Evolutionary conservation across 2,329 filamentous ascomycete genomes (phyloP), one percentile per base, ranked within the genome.

Genomic region (Paracoccidioides brasiliensis): DNA sequence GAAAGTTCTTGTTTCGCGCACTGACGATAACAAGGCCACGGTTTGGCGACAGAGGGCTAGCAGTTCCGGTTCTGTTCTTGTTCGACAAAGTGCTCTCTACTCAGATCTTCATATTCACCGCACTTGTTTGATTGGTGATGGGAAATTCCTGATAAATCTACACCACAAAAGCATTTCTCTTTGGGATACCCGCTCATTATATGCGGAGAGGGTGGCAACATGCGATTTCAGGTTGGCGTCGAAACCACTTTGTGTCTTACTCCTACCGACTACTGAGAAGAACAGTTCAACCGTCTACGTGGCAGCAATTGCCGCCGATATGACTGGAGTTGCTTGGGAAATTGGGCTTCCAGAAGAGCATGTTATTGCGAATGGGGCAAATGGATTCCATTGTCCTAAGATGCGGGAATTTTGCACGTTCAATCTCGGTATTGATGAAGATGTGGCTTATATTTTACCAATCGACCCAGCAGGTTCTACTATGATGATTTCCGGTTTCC

Each of bases 381-480:
- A 77, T 43, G 67, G 68, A 15, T 63, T 68, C 37, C 59, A 60
- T 53, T 51, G 62, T 43, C 68, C 70, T 6, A 72, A 75, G 0
- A 74, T 93, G 38, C 69, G 72, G 12, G 80, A 90, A 60, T 88
- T 89, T 60, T 88, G 82, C 64, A 78, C 71, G 1, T 93, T 95
- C 65, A 75, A 83, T 54, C 74, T 94, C 2, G 78, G 82, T 0
- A 63, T 75, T 40, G 69, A 75, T 5, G 74, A 78, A 55, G 76
- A 79, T 56, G 68, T 81, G 28, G 72, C 73, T 3, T 80, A 79
- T 60, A 75, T 95, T 15, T 74, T 95, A 8, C 88, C 90, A 0
- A 88, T 95, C 49, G 90, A 95, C 64, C 89, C 90, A 52, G 90
- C 89, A 1, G 90, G 90, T 1, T 83, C 85, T 9, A 76, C 80